These are phyloP conservation scores for Populus alba DNA, from an alignment of 345 rosid species.

Conservation along the genomic window DNA sequence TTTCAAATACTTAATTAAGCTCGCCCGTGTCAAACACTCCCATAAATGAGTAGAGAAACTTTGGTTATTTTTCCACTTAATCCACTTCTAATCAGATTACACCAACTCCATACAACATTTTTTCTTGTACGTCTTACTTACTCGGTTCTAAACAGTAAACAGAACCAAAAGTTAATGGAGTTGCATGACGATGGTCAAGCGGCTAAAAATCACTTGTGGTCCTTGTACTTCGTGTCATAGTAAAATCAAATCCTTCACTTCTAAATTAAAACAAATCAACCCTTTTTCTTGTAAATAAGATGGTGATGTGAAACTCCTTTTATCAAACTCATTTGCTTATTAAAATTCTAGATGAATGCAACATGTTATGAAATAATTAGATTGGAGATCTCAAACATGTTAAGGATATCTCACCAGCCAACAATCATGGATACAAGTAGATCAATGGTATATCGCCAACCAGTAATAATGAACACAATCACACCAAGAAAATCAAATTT, in stretches of 20 bases:
- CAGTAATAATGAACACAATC: too few relatives aligned
- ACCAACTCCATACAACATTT: neutral
- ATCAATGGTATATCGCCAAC: too few relatives aligned
- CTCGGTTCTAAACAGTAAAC: neutral
- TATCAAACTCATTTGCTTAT: neutral
- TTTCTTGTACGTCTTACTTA: neutral
- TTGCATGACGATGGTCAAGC: neutral
- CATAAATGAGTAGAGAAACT: neutral
- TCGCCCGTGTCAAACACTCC: constrained; percentile 14
- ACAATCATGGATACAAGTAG: too few relatives aligned
- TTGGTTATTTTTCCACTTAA: constrained; percentile 17
- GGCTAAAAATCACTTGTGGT: neutral
- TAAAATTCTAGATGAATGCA: neutral
- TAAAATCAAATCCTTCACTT: neutral
- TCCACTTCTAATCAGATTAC: constrained; percentile 3
- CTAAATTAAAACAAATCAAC: neutral
- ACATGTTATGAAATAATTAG: neutral
- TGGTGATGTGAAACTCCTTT: neutral
- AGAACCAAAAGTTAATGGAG: neutral
- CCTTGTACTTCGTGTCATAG: neutral
- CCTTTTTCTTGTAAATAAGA: neutral
- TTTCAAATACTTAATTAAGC: neutral
- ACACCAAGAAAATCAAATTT: too few relatives aligned
- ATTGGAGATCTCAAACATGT: neutral
- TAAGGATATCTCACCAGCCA: too few relatives aligned